Percentiles rank a stretch among this genome's conserved stretches.
Conservation (phyloP, 441 rosid genomes). For the Pelargonium fulgidum region DNA sequence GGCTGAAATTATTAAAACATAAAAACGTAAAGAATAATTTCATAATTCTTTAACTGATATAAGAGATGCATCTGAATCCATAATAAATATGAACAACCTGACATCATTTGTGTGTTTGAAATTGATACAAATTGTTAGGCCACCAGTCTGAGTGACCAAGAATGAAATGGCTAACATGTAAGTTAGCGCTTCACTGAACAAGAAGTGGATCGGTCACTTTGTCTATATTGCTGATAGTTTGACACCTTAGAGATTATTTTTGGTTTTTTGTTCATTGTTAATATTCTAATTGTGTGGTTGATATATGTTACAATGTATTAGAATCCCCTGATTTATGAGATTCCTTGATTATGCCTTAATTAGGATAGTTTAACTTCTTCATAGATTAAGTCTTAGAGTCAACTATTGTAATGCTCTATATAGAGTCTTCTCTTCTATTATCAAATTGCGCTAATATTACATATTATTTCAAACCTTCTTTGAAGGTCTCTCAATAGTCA, state of each 20-base stretch:
- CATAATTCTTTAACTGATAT: background rate
- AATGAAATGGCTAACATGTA: background rate
- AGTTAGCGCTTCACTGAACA: background rate
- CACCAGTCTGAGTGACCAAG: too few species aligned
- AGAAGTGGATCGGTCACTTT: background rate
- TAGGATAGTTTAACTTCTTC: too few species aligned
- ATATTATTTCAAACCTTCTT: too few species aligned
- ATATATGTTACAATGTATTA: background rate
- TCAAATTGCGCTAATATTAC: too few species aligned
- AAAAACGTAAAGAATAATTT: background rate
- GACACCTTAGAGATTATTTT: background rate
- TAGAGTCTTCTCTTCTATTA: too few species aligned
- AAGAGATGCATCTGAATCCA: too few species aligned
- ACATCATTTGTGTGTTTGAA: background rate
- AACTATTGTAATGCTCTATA: too few species aligned
- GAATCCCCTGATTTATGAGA: too few species aligned
- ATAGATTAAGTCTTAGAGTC: too few species aligned
- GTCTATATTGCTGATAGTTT: background rate
- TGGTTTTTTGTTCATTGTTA: background rate
- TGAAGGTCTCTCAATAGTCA: too few species aligned
- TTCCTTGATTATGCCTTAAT: too few species aligned
- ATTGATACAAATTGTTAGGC: background rate
- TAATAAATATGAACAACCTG: too few species aligned
- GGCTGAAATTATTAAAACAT: background rate
- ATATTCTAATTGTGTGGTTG: background rate